Conservation (phyloP, 805 yeast species). For the Candida wancherniae region DNA sequence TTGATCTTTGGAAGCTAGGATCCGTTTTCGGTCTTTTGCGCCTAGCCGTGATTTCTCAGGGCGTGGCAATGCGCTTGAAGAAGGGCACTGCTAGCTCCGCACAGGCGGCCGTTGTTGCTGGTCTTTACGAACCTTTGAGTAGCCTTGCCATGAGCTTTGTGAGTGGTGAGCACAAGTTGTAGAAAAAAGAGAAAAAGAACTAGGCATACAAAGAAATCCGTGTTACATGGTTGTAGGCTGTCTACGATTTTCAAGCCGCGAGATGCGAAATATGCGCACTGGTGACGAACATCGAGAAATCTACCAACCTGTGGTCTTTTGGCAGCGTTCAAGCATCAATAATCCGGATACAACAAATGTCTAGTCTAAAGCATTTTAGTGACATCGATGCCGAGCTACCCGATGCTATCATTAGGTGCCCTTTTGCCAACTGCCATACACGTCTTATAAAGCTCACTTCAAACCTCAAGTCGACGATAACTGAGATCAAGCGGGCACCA, state of each 20-base stretch:
- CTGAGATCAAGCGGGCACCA: constrained; percentile 24
- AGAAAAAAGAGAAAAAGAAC: no score
- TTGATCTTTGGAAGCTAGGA: constrained; percentile 47
- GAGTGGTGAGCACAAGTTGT: constrained; percentile 6
- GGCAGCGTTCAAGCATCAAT: no score
- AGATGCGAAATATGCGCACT: no score
- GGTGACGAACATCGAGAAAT: no score
- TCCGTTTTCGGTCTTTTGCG: constrained; percentile 52
- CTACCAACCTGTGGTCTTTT: no score
- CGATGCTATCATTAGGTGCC: constrained; percentile 19
- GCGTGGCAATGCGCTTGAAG: constrained; percentile 52
- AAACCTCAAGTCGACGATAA: constrained; percentile 4
- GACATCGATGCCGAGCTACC: constrained; percentile 6
- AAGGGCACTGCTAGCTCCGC: constrained; percentile 53
- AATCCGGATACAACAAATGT: no score
- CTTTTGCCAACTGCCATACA: constrained; percentile 22
- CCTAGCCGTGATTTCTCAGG: constrained; percentile 55
- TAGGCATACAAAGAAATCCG: no score
- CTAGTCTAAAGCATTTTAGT: constrained; percentile 3
- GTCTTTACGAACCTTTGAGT: constrained; percentile 29
- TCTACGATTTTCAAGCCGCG: no score
- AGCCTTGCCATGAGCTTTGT: constrained; percentile 22
- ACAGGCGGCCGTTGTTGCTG: constrained; percentile 39
- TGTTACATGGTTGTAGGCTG: no score
- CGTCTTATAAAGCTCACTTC: constrained; percentile 21